phyloP scores from a whole-genome alignment of 2,329 filamentous ascomycete species.

The Albophoma yamanashiensis region DNA sequence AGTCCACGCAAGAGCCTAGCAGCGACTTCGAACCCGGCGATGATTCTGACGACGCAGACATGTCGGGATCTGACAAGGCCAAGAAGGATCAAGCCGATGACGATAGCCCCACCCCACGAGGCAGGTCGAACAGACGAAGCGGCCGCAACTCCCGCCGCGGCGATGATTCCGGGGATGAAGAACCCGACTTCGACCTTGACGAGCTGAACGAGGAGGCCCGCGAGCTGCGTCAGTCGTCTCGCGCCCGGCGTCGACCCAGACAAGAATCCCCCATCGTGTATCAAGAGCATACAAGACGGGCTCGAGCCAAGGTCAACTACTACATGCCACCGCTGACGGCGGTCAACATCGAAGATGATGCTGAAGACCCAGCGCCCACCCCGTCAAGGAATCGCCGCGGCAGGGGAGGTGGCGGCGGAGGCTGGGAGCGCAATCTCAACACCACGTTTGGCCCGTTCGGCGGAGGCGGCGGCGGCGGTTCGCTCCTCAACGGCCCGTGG shows the following conservation, averaged over 20 bases:
- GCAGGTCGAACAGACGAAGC: slow-evolving; percentile 28
- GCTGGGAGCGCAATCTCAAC: slow-evolving; percentile 74
- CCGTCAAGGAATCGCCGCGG: slow-evolving; percentile 58
- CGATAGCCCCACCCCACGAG: slow-evolving; percentile 39
- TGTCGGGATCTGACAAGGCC: slow-evolving; percentile 28
- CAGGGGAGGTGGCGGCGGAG: slow-evolving; percentile 44
- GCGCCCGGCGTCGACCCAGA: slow-evolving; percentile 38
- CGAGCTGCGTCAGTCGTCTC: slow-evolving; percentile 46
- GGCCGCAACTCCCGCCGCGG: slow-evolving; percentile 36
- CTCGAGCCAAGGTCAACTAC: slow-evolving; percentile 64
- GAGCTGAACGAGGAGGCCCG: slow-evolving; percentile 57
- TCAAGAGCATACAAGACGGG: slow-evolving; percentile 42
- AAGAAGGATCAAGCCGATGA: slow-evolving; percentile 31
- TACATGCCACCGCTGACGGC: slow-evolving; percentile 62
- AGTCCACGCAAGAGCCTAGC: slow-evolving; percentile 41
- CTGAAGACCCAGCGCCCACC: slow-evolving; percentile 55
- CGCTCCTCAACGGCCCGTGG: slow-evolving; percentile 65
- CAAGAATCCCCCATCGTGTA: slow-evolving; percentile 47
- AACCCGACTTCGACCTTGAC: slow-evolving; percentile 47
- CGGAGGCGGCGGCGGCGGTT: slow-evolving; percentile 62
- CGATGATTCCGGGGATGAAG: slow-evolving; percentile 45
- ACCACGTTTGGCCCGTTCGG: slow-evolving; percentile 91
- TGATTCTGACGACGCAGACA: slow-evolving; percentile 45
- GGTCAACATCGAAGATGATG: slow-evolving; percentile 60
- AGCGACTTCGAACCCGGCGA: slow-evolving; percentile 53